Evolutionary conservation across 2,329 filamentous ascomycete species (phyloP).

Genomic region (Phyllosticta citribraziliensis): DNA sequence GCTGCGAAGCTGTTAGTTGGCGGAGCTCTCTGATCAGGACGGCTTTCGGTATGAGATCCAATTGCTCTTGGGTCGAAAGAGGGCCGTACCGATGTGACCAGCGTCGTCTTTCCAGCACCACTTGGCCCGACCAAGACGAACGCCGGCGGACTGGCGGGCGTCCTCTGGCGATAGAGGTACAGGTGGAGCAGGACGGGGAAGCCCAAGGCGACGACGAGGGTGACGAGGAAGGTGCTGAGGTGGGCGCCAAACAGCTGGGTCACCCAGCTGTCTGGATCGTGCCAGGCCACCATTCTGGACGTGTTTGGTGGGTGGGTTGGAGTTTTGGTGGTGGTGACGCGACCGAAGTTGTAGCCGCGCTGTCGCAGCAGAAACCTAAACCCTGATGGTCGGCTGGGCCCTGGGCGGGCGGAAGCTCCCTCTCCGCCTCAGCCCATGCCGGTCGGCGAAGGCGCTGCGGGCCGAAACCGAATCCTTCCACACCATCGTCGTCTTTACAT

Average conservation of each 20-base stretch:
- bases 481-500: not conserved
- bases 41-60: constrained; percentile 2
- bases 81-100: constrained; percentile 59
- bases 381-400: not conserved
- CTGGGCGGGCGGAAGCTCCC: not conserved
- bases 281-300: constrained; percentile 6
- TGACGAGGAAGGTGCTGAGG: constrained; percentile 50
- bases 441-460: not conserved
- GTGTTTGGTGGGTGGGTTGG: not conserved
- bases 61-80: not conserved
- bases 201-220: constrained; percentile 59
- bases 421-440: not conserved
- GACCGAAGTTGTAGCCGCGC: not conserved
- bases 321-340: not conserved
- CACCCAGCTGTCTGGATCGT: constrained; percentile 25
- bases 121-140: constrained; percentile 75
- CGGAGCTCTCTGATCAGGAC: not conserved
- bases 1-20: constrained; percentile 20
- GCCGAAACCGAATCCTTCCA: not conserved
- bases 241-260: constrained; percentile 38
- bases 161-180: constrained; percentile 57
- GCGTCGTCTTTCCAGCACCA: constrained; percentile 76
- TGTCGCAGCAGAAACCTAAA: not conserved
- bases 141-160: constrained; percentile 60
- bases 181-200: constrained; percentile 70